Percentiles rank a stretch among this genome's conserved stretches.
Conservation (phyloP, 495 filamentous ascomycete species). For the Darksidea phi region DNA sequence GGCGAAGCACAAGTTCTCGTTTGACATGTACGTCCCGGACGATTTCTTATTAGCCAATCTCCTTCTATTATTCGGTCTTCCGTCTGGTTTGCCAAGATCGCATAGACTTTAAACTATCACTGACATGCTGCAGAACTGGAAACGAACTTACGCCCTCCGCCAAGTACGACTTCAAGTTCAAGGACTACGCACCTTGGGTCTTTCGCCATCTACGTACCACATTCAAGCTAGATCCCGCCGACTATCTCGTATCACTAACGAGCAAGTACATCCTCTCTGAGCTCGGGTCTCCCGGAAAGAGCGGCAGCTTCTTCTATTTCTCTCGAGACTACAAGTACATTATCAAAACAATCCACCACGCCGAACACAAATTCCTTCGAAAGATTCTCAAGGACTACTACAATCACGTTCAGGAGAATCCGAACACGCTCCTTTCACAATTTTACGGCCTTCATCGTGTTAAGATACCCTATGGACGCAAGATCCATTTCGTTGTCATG, state of each 20-base stretch:
- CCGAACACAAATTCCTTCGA: constrained; percentile 90
- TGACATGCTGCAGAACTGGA: constrained; percentile 62
- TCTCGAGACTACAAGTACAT: constrained; percentile 99
- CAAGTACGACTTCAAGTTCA: constrained; percentile 99
- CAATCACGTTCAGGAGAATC: constrained; percentile 86
- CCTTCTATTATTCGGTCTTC: not conserved
- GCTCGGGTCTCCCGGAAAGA: constrained; percentile 94
- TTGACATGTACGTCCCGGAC: constrained; percentile 73
- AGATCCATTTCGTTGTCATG: constrained; percentile 99
- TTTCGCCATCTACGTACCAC: constrained; percentile 88
- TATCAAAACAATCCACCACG: constrained; percentile 99
- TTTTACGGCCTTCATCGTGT: constrained; percentile 98
- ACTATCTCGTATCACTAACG: constrained; percentile 97
- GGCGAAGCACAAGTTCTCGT: constrained; percentile 93
- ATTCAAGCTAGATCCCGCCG: constrained; percentile 90
- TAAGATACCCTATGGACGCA: constrained; percentile 96
- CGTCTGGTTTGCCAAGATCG: constrained; percentile 2
- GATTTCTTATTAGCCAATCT: not conserved
- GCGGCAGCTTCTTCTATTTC: constrained; percentile 99
- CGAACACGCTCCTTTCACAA: constrained; percentile 94
- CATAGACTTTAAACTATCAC: not conserved
- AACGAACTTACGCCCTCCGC: constrained; percentile 97
- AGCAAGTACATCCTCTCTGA: constrained; percentile 99
- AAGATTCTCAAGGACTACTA: constrained; percentile 94
- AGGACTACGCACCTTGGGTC: constrained; percentile 99